Base-by-base conservation (phyloP, 352 stramenopile species). In the Phytophthora cajani region DNA sequence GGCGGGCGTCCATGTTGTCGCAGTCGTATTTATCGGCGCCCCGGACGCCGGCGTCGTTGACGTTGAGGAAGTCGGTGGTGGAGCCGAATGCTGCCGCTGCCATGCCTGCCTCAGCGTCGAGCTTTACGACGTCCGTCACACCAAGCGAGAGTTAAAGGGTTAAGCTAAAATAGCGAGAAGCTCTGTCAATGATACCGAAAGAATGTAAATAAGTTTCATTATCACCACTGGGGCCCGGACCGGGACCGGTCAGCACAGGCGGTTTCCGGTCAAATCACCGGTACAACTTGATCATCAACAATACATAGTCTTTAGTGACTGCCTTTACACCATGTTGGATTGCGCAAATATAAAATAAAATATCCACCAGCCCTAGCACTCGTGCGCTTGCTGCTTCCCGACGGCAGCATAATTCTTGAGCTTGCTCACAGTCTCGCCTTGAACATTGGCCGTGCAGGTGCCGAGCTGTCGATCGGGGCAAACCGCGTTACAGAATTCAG, bases 1-100 rank as follows among this genome's bases (percentile, higher is more conserved):
- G 12, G 3, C 36, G 36, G 12, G 36, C 36, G 5, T 42, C 36
- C 36, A 42, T 42, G 12, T 12, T 77, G 27, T 74, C 59, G 36
- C 55, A 72, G 19, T 73, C 62, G 25, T 69, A 73, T 60, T 12
- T 75, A 40, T 72, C 67, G 5, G 32, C 52, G 10, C 62, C 62
- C 21, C 72, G 51, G 30, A 73, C 36, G 10, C 71, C 71, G 16
- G n/a, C n/a, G n/a, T 58, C 69, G 19, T n/a, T 62, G 30, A 55
- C 27, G 4, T 30, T 74, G 32, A 62, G 82, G 73, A 72, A 92
- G 16, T 57, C 63, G 5, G 6, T 64, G 52, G 2, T 61, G 32
- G 68, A 68, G n/a, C 30, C 50, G 7, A 42, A 25, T 30, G 19
- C 50, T 17, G 52, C 66, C 27, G 27, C 16, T 51, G 9, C 36